Percentiles rank a stretch among this genome's conserved stretches.
These are phyloP conservation scores for Albugo laibachii DNA, from an alignment of 352 stramenopile species.

Conservation along the genomic window DNA sequence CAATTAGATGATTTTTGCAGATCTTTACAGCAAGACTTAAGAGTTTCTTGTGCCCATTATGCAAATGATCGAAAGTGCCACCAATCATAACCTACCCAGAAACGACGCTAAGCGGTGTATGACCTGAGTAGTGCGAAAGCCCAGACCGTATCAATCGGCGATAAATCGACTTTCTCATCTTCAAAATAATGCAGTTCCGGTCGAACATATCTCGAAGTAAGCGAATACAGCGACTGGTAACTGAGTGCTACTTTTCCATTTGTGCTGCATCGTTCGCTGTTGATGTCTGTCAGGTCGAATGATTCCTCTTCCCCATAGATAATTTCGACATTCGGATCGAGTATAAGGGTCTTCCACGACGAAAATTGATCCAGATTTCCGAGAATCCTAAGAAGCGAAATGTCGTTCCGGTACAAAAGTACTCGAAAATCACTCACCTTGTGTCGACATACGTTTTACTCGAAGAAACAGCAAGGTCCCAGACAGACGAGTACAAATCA, in stretches of 20 bases:
- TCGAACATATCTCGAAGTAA: conserved; percentile 23
- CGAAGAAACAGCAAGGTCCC: conserved; percentile 34
- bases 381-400: conserved; percentile 16
- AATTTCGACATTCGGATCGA: conserved; percentile 34
- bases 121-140: not conserved
- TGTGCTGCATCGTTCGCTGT: conserved; percentile 32
- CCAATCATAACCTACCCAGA: conserved; percentile 28
- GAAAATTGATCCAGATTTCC: conserved; percentile 9
- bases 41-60: conserved; percentile 84
- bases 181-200: conserved; percentile 54
- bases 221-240: conserved; percentile 36
- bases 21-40: conserved; percentile 53
- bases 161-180: conserved; percentile 31
- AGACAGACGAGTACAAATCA: conserved; percentile 51
- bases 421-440: conserved; percentile 10
- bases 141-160: conserved; percentile 22
- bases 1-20: conserved; percentile 21
- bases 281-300: conserved; percentile 41
- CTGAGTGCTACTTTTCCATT: conserved; percentile 32
- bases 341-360: conserved; percentile 43
- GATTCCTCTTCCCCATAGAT: conserved; percentile 42
- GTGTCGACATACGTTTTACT: conserved; percentile 45
- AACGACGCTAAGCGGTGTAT: not conserved
- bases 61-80: conserved; percentile 81
- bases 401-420: not conserved